Base-by-base conservation (phyloP, 495 filamentous ascomycete species). In the Elasticomyces elasticus region DNA sequence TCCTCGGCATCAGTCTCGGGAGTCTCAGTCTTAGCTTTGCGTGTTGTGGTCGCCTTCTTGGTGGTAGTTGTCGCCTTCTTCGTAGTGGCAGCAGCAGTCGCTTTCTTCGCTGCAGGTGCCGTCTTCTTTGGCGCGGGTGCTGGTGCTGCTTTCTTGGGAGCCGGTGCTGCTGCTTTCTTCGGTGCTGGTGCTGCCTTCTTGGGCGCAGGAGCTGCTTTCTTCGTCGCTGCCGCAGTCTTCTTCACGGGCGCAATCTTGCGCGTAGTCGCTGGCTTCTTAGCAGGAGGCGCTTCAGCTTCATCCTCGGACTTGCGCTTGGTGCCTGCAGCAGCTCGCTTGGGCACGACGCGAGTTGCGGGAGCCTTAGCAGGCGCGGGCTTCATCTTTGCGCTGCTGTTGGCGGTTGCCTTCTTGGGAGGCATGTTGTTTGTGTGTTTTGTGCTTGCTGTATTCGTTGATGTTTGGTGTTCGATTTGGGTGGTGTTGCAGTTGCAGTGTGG, bases 351-450 rank as follows among this genome's bases (percentile, higher is more conserved):
- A 40, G 55, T 56, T 17, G 28, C 23, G 30, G 22, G 23, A 20
- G 28, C 49, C 49, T n/a, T 30, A 7, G 55, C 41, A 31, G 56
- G 56, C 30, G 57, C 44, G 17, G 56, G 44, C 46, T 55, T 60
- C 53, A 56, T 24, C 40, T 52, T 55, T 13, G 51, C 44, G 11
- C 23, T 41, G 47, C 43, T 55, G 24, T 50, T 60, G 3, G 55
- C 55, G 25, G 44, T 20, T 9, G 44, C 49, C 53, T 56, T 41
- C 27, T 37, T 52, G 6, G 33, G 44, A 22, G 30, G 17, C 43
- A 40, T 56, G 42, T 17, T 15, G 42, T 3, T 12, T 40, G 35
- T 40, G n/a, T n/a, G n/a, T n/a, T n/a, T 22, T 43, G 9, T n/a
- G 15, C 40, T n/a, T 27, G 17, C 25, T 24, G 42, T 27, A 13